Percentiles rank a stretch among this genome's conserved stretches.
These are phyloP conservation scores for Mortierella sp. DNA, from an alignment of 371 early-diverging fungal genomes.

Conservation along the genomic window DNA sequence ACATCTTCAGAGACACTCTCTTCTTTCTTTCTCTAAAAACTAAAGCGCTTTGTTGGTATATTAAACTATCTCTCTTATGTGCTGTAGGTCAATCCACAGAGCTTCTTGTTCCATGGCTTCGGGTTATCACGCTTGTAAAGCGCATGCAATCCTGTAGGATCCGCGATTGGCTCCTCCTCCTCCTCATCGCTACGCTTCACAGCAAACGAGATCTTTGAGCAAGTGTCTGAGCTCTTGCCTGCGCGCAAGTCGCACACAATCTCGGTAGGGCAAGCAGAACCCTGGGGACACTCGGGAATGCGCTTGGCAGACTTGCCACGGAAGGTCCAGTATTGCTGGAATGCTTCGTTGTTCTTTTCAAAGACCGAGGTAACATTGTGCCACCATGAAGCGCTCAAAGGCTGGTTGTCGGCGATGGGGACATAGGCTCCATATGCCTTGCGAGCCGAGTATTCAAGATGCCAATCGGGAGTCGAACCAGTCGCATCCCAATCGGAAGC, in stretches of 20 bases:
- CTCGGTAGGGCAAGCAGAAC: slow-evolving; percentile 53
- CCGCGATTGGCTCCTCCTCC: slow-evolving; percentile 13
- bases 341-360: slow-evolving; percentile 52
- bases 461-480: slow-evolving; percentile 60
- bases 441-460: slow-evolving; percentile 66
- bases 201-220: slow-evolving; percentile 1
- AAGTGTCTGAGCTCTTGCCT: slow-evolving; percentile 51
- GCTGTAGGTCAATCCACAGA: slow-evolving; percentile 15
- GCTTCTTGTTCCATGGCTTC: slow-evolving; percentile 28
- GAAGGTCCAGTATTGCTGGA: slow-evolving; percentile 56
- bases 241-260: slow-evolving; percentile 60
- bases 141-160: slow-evolving; percentile 19
- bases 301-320: slow-evolving; percentile 57
- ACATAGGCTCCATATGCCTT: slow-evolving; percentile 53
- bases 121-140: slow-evolving; percentile 29
- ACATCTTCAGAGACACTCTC: too few relatives aligned
- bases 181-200: slow-evolving; percentile 13
- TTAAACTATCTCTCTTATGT: neutral
- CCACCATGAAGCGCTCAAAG: slow-evolving; percentile 65
- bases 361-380: slow-evolving; percentile 60
- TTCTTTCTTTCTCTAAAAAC: too few relatives aligned
- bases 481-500: slow-evolving; percentile 53
- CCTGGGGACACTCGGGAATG: slow-evolving; percentile 25
- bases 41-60: too few relatives aligned
- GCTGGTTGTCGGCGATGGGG: slow-evolving; percentile 38